Evolutionary conservation across 73 alveolate species (phyloP), one percentile per base, ranked within the genome.

Genomic region (Effrenium voratum): DNA sequence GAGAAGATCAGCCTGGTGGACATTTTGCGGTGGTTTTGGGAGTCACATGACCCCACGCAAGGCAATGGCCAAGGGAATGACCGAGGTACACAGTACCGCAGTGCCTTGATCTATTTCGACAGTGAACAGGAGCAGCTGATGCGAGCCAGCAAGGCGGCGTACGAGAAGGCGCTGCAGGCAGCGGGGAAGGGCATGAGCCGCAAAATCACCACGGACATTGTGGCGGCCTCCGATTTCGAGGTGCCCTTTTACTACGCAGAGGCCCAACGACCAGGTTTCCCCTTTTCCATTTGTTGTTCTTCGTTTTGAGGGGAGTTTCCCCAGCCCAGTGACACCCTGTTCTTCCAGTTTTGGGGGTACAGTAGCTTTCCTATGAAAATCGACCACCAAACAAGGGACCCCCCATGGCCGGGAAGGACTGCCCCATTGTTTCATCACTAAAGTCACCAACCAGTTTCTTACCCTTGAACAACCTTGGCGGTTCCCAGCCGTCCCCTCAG

Each of bases 61-160:
- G 95, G 98, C 73, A 88, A 95, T 41, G 88, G 99, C 32, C 99
- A 99, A 96, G 99, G 99, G n/a, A 99, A 99, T 50, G 99, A 99
- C 83, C 94, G 91, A 38, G 99, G 99, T 41, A 98, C 97, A 22
- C 99, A 99, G 81, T 99, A 99, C 98, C 47, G 99, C 44, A 90
- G 97, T 32, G 97, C 97, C 45, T 44, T 90, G 88, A 47, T 90
- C 57, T 90, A 68, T 43, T 90, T 90, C 32, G 97, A 90, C 88
- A 66, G 88, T n/a, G 97, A 90, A 57, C 97, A 90, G n/a, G 97
- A 90, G 87, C 88, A 66, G 97, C 75, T 90, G 22, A 90, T 90
- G 87, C 97, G 97, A 12, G 97, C 97, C 16, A 90, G 97, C 87
- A 90, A 90, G 68, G 97, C 46, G 16, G 97, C 97, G 8, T 90